Conservation (phyloP, 2,329 filamentous ascomycete genomes). For the Ceratocystis variospora region DNA sequence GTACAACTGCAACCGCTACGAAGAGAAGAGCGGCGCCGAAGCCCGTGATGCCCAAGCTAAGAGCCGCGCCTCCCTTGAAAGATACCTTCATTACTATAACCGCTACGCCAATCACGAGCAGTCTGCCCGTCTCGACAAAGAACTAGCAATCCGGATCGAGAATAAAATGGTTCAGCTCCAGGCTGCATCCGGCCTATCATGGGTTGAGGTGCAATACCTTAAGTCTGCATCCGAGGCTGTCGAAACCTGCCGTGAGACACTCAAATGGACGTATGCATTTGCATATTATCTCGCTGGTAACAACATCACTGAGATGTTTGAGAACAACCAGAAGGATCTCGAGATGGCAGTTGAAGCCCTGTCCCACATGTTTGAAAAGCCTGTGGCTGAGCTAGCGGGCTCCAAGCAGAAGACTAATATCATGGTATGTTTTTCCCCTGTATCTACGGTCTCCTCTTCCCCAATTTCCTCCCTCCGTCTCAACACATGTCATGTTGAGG, state of each 20-base stretch:
- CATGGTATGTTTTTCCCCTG: conserved; percentile 35
- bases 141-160: conserved; percentile 90
- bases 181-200: conserved; percentile 86
- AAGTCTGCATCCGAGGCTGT: conserved; percentile 85
- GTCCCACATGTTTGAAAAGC: conserved; percentile 99
- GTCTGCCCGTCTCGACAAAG: conserved; percentile 89
- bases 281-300: conserved; percentile 94
- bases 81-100: conserved; percentile 99
- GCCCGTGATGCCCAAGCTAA: conserved; percentile 85
- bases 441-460: not conserved
- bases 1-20: conserved; percentile 98
- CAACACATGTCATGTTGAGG: not conserved
- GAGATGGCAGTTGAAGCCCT: conserved; percentile 94
- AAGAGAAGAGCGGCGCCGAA: conserved; percentile 86
- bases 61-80: conserved; percentile 77
- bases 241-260: conserved; percentile 90
- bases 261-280: conserved; percentile 99
- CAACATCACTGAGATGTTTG: conserved; percentile 92
- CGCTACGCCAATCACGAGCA: conserved; percentile 98
- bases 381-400: conserved; percentile 68
- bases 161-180: conserved; percentile 98
- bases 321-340: conserved; percentile 95
- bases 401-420: conserved; percentile 95
- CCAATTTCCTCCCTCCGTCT: not conserved
- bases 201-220: conserved; percentile 98